Conservation (phyloP, 225 moss, liverwort and hornwort genomes). For the Physcomitrellopsis africana region DNA sequence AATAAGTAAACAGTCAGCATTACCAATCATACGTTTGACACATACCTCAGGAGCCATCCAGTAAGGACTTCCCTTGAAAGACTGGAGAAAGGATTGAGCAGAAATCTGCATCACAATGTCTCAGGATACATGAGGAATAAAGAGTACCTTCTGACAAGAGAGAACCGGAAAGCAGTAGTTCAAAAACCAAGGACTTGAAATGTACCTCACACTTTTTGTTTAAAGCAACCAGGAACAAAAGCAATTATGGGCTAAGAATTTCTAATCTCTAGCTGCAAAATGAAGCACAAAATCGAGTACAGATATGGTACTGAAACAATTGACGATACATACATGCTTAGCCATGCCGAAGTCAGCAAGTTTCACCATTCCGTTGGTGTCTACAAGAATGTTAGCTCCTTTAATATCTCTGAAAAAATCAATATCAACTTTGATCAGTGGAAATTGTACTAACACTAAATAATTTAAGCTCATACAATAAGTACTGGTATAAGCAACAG, state of each 20-base stretch:
- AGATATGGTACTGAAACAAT: not conserved
- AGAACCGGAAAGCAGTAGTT: conserved; percentile 14
- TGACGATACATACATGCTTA: conserved; percentile 68
- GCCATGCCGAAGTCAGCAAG: conserved; percentile 99
- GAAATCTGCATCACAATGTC: conserved; percentile 62
- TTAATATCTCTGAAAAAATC: conserved; percentile 82
- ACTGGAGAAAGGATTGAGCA: conserved; percentile 82
- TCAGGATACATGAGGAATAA: conserved; percentile 28
- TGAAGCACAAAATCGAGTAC: not conserved
- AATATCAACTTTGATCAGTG: not conserved
- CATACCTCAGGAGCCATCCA: conserved; percentile 99
- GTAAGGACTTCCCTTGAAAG: conserved; percentile 93
- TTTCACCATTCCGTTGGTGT: conserved; percentile 88
- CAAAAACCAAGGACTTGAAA: not conserved
- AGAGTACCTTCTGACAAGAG: conserved; percentile 6
- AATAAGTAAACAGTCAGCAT: not conserved
- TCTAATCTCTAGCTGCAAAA: not conserved
- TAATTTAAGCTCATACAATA: not conserved
- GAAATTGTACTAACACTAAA: not conserved
- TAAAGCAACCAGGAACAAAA: not conserved
- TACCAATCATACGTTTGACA: conserved; percentile 17
- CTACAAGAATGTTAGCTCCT: conserved; percentile 98
- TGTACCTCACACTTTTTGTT: not conserved
- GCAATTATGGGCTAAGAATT: not conserved
- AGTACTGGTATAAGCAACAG: conserved; percentile 7